Evolutionary conservation across 2,329 filamentous ascomycete genomes (phyloP).

Genomic region (Pestalotiopsis sp.): DNA sequence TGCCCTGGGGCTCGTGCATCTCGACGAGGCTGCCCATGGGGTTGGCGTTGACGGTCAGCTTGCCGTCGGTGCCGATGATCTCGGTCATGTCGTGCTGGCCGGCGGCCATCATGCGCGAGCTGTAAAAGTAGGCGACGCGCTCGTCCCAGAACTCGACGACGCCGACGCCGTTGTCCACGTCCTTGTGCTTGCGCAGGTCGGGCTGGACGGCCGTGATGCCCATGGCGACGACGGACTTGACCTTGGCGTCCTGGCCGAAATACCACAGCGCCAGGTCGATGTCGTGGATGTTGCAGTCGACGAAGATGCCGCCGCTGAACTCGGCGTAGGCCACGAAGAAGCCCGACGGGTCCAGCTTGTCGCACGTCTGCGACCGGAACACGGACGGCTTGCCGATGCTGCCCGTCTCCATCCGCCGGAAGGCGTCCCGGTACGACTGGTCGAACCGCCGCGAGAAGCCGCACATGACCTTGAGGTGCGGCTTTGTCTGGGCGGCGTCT

Average conservation of each 20-base stretch:
- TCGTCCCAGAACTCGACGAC: constrained; percentile 67
- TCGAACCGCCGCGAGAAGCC: constrained; percentile 71
- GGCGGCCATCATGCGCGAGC: constrained; percentile 67
- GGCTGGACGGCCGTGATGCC: constrained; percentile 64
- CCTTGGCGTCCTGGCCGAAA: constrained; percentile 54
- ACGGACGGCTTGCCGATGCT: constrained; percentile 62
- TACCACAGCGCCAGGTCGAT: constrained; percentile 69
- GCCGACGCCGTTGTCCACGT: constrained; percentile 65
- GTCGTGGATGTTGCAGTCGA: constrained; percentile 72
- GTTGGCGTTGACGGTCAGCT: constrained; percentile 62
- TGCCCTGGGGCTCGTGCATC: constrained; percentile 53
- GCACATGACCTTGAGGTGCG: constrained; percentile 67
- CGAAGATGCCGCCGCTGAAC: constrained; percentile 69
- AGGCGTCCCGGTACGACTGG: constrained; percentile 64
- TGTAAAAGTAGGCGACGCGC: constrained; percentile 67
- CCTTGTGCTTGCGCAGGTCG: constrained; percentile 57
- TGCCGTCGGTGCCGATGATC: constrained; percentile 68
- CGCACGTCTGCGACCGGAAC: constrained; percentile 68
- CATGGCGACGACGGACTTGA: constrained; percentile 58
- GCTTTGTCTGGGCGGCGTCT: constrained; percentile 54
- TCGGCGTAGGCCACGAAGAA: constrained; percentile 71
- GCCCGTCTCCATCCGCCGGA: constrained; percentile 51
- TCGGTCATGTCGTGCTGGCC: constrained; percentile 70
- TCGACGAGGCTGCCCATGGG: constrained; percentile 58
- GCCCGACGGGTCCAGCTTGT: constrained; percentile 65